Percentiles rank a stretch among this genome's conserved stretches.
Conservation (phyloP, 495 filamentous ascomycete species). For the Aspergillus panamensis region DNA sequence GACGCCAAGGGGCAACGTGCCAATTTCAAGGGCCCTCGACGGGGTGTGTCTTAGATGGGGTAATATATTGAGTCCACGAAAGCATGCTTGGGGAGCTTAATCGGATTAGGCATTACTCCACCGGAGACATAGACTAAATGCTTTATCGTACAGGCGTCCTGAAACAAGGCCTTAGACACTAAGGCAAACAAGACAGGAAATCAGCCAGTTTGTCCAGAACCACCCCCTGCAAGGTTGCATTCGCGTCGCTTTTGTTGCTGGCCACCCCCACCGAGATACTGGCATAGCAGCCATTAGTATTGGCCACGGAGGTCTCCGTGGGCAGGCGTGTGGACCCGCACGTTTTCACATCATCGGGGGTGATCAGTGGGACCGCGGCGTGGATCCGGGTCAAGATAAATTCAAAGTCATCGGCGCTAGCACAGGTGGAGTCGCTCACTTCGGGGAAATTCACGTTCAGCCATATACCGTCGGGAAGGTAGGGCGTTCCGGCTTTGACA, state of each 20-base stretch:
- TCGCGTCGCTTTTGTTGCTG: conserved; percentile 53
- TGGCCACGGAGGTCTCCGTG: conserved; percentile 50
- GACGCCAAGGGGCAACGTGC: background rate
- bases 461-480: conserved; percentile 55
- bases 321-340: conserved; percentile 56
- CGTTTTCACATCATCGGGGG: conserved; percentile 50
- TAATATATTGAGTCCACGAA: background rate
- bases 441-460: conserved; percentile 66
- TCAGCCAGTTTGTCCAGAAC: conserved; percentile 53
- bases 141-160: background rate
- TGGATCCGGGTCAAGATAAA: conserved; percentile 61
- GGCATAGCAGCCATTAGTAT: conserved; percentile 51
- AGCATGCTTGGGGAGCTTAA: background rate
- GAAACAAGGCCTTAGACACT: background rate
- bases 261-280: conserved; percentile 62
- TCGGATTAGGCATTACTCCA: background rate
- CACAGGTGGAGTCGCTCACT: conserved; percentile 45
- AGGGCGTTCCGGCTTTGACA: conserved; percentile 53
- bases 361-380: conserved; percentile 43
- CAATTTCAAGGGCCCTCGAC: background rate
- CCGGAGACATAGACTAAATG: background rate
- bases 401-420: conserved; percentile 46
- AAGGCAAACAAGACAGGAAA: conserved; percentile 43
- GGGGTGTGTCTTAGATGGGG: background rate
- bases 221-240: conserved; percentile 50